These are phyloP conservation scores for Tilletia caries DNA, from an alignment of 1,284 basidiomycete species.

Conservation along the genomic window DNA sequence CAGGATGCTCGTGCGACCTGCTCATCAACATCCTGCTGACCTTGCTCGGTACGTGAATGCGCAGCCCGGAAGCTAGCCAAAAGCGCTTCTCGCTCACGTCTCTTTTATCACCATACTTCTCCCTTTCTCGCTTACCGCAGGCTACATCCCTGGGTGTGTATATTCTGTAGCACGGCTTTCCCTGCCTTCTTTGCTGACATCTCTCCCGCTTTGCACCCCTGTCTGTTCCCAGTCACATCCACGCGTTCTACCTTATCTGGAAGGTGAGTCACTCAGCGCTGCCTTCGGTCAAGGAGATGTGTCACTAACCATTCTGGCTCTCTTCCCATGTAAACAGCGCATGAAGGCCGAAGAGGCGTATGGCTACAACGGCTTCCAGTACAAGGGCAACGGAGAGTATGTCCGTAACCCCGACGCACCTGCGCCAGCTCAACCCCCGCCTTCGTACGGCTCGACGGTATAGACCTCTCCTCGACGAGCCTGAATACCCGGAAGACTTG, in stretches of 20 bases:
- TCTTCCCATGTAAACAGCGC: slow-evolving; percentile 14
- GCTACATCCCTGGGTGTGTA: slow-evolving; percentile 29
- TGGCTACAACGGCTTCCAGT: slow-evolving; percentile 27
- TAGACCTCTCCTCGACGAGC: background rate
- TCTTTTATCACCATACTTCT: background rate
- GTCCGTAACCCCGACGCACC: slow-evolving; percentile 21
- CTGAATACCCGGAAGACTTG: background rate
- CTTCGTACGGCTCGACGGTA: slow-evolving; percentile 4
- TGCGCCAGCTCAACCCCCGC: background rate
- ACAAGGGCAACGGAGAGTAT: slow-evolving; percentile 38
- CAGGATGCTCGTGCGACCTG: slow-evolving; percentile 64
- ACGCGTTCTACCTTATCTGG: slow-evolving; percentile 33
- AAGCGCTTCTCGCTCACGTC: background rate
- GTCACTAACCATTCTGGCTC: too few species aligned
- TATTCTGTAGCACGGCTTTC: slow-evolving; percentile 21
- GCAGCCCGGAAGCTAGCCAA: background rate
- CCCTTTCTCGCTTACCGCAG: background rate
- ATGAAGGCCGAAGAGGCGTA: slow-evolving; percentile 39
- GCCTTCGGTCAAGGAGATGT: too few species aligned
- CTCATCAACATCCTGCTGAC: slow-evolving; percentile 76
- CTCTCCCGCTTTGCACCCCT: too few species aligned
- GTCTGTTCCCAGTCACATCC: background rate
- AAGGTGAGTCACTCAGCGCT: slow-evolving; percentile 13
- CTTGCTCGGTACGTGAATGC: slow-evolving; percentile 57
- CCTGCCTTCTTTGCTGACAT: background rate